Percentiles rank a stretch among this genome's conserved stretches.
These are phyloP conservation scores for Prunus kanzakura DNA, from an alignment of 306 rosid species.

Conservation along the genomic window DNA sequence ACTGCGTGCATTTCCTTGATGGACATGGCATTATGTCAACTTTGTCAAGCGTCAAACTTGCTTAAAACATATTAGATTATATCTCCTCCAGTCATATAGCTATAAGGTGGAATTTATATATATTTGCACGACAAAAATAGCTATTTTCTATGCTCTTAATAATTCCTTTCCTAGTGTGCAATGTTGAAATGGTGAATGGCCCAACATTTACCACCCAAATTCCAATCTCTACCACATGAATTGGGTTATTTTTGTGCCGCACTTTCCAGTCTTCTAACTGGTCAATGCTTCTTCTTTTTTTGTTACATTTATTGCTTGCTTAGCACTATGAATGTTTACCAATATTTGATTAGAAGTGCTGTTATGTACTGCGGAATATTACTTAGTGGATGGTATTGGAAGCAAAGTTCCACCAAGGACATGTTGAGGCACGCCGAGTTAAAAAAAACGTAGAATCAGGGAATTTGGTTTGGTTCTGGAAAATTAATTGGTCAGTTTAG, in stretches of 20 bases:
- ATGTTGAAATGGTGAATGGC: not conserved
- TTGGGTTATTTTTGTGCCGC: not conserved
- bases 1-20: not conserved
- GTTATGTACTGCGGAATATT: not conserved
- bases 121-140: not conserved
- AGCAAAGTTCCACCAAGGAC: not conserved
- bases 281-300: not conserved
- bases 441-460: not conserved
- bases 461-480: not conserved
- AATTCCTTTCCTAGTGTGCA: not conserved
- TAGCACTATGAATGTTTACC: no score
- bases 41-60: not conserved
- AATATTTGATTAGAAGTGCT: not conserved
- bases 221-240: not conserved
- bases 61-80: no score
- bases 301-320: no score
- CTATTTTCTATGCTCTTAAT: not conserved
- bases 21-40: not conserved
- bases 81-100: no score
- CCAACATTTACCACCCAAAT: not conserved
- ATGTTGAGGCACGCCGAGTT: not conserved
- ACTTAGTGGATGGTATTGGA: not conserved
- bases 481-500: not conserved
- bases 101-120: not conserved
- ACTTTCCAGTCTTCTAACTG: not conserved